Evolutionary conservation across 257 asterid genomes (phyloP), one percentile per base, ranked within the genome.

Genomic region (Dorcoceras hygrometricum): DNA sequence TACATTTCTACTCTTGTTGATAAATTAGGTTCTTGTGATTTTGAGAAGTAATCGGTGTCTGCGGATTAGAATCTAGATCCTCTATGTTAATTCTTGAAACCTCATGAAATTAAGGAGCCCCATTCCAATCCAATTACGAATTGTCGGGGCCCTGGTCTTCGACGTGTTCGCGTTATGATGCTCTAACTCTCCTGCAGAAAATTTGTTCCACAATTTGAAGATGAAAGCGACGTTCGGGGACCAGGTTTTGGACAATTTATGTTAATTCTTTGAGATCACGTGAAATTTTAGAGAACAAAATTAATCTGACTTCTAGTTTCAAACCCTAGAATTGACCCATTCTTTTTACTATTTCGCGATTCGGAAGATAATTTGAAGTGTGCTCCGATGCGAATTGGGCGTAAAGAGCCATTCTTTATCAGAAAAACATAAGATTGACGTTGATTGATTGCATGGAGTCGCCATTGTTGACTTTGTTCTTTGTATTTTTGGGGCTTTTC

Each of bases 361-460:
- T 32, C 12, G 4, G 14, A 34, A 34, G 12, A 9, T 34, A 34
- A 34, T 34, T 34, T 34, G 12, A 34, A 34, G 12, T 34, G 43
- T 34, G 12, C 43, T 34, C 43, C 12, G 14, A 34, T 36, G 48
- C 48, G 18, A 36, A 11, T 10, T 11, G 16, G 18, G 48, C 48
- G 48, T 10, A 36, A 36, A 36, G 16, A 36, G 11, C 4, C 48
- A 36, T 36, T 36, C 16, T 36, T 36, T 36, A 11, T 3, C 18
- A 9, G 48, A 36, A 36, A 32, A 11, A 36, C 18, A 36, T 36
- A 36, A 1, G 16, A 36, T 36, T 36, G 48, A 36, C 48, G 48
- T 36, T 36, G 48, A 36, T 36, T 59, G 46, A 59, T 5, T 74
- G 39, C 8, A 79, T 82, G 87, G 87, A 74, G 59, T 59, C 68